Conservation (phyloP, 176 grass and related monocot genomes). For the Otatea glauca region DNA sequence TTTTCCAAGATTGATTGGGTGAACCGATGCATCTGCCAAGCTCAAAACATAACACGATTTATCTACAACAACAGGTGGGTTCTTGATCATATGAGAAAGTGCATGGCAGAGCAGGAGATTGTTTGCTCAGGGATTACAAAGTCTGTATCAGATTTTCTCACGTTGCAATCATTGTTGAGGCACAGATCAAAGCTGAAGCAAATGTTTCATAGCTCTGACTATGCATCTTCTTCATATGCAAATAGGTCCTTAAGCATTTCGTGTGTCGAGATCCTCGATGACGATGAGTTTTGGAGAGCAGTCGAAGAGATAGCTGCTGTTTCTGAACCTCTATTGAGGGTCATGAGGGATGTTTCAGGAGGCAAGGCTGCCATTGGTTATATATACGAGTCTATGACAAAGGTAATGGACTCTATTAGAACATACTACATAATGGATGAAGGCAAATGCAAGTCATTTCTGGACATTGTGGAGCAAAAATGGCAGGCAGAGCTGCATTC, state of each 20-base stretch:
- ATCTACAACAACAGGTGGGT: constrained; percentile 85
- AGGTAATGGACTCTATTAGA: constrained; percentile 87
- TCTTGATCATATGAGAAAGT: constrained; percentile 67
- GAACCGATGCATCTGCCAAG: constrained; percentile 80
- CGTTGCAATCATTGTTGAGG: constrained; percentile 75
- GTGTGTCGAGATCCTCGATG: constrained; percentile 64
- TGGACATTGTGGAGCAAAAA: constrained; percentile 90
- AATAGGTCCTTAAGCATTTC: constrained; percentile 70
- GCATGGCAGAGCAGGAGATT: constrained; percentile 65
- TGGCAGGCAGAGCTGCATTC: constrained; percentile 86
- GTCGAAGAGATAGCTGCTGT: constrained; percentile 87
- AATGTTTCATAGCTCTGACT: constrained; percentile 87
- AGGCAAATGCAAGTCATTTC: constrained; percentile 86
- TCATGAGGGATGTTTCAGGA: constrained; percentile 91
- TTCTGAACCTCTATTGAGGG: constrained; percentile 89
- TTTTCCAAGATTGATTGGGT: constrained; percentile 97
- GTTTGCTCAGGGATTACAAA: constrained; percentile 88
- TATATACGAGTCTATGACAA: constrained; percentile 98
- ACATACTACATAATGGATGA: constrained; percentile 99
- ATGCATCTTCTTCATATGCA: constrained; percentile 68
- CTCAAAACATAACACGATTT: constrained; percentile 82
- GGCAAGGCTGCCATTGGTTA: constrained; percentile 80
- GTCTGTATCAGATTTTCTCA: constrained; percentile 81
- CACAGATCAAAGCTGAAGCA: constrained; percentile 82
- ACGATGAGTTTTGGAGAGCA: constrained; percentile 82